phyloP scores from a whole-genome alignment of 352 stramenopile species.

The Pythium coloratum region DNA sequence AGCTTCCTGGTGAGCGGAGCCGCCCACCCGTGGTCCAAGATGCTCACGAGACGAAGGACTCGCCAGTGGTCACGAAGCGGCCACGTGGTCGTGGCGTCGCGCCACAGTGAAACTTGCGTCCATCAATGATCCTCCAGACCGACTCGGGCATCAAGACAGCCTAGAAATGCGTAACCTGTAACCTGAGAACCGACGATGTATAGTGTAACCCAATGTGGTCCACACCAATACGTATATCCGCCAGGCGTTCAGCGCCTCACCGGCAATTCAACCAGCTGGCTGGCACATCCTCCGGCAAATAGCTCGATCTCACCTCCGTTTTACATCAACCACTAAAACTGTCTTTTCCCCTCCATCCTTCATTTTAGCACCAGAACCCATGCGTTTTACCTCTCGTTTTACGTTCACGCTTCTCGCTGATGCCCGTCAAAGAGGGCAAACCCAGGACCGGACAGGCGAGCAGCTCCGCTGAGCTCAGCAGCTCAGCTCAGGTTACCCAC shows the following conservation, averaged over 20 bases:
- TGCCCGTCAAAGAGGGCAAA: not conserved
- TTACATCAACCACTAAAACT: not conserved
- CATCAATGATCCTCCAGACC: too few species aligned
- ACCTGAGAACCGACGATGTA: not conserved
- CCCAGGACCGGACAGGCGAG: not conserved
- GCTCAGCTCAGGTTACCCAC: too few species aligned
- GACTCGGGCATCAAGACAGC: too few species aligned
- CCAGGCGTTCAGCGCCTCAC: slow-evolving; percentile 8
- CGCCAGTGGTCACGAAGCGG: not conserved
- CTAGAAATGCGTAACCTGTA: not conserved
- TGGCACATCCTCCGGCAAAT: not conserved
- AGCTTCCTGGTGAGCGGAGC: not conserved
- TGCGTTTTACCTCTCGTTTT: not conserved
- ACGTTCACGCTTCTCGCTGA: not conserved
- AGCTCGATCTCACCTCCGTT: not conserved
- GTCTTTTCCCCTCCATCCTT: not conserved
- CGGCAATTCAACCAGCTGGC: slow-evolving; percentile 15
- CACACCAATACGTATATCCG: not conserved
- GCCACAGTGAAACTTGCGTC: too few species aligned
- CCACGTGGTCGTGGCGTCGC: not conserved
- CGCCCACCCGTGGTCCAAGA: not conserved
- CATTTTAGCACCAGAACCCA: slow-evolving; percentile 3
- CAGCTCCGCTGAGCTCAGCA: not conserved
- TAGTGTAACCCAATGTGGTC: slow-evolving; percentile 2
- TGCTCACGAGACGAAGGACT: too few species aligned